These are phyloP conservation scores for Marasmius fiardii DNA, from an alignment of 1,284 basidiomycete genomes.

Conservation along the genomic window DNA sequence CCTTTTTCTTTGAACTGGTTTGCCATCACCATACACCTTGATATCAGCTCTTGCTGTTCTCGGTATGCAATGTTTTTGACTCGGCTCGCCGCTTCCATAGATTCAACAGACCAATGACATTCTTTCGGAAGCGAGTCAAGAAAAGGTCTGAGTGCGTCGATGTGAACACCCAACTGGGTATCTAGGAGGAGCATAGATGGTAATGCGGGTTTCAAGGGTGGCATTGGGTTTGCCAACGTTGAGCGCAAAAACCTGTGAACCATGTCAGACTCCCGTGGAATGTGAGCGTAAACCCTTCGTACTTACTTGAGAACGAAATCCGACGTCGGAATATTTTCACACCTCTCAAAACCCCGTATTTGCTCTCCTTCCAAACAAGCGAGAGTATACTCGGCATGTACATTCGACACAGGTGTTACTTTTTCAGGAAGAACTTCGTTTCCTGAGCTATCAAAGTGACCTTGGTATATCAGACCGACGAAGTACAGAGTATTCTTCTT, in stretches of 20 bases:
- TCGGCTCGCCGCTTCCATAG: constrained; percentile 26
- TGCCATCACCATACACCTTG: background rate
- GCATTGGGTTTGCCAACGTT: constrained; percentile 30
- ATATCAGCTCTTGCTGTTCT: background rate
- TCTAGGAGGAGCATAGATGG: constrained; percentile 30
- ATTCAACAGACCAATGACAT: constrained; percentile 34
- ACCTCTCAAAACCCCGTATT: constrained; percentile 15
- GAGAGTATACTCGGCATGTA: constrained; percentile 22
- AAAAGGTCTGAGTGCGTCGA: constrained; percentile 27
- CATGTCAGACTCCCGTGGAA: background rate
- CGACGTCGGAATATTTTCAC: constrained; percentile 24
- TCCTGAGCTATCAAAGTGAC: background rate
- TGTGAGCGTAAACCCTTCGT: constrained; percentile 14
- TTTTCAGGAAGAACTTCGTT: background rate
- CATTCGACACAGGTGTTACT: constrained; percentile 8
- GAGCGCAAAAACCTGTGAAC: constrained; percentile 13
- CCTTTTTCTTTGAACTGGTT: background rate
- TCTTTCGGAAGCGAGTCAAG: constrained; percentile 32
- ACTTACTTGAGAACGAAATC: constrained; percentile 25
- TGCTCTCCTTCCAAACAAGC: constrained; percentile 28
- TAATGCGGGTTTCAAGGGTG: constrained; percentile 27
- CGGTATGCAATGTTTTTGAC: constrained; percentile 21
- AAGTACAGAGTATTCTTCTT: background rate
- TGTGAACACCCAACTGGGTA: constrained; percentile 27
- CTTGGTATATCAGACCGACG: background rate